Base-by-base conservation (phyloP, 768 basidiomycete genomes). In the Pholiota conissans region DNA sequence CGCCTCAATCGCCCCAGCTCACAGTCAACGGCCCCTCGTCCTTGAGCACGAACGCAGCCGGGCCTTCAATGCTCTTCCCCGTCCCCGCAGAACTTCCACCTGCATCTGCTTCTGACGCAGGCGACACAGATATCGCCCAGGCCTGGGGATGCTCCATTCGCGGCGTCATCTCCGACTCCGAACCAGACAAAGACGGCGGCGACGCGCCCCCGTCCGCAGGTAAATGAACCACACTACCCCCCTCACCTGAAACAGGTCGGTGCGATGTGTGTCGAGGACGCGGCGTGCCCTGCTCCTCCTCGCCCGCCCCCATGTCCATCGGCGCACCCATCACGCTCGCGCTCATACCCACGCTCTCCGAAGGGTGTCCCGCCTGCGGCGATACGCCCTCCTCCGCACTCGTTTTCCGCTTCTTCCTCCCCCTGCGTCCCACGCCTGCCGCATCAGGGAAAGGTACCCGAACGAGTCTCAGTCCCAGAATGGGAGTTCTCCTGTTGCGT, bases 381-480 rank as follows among this genome's bases (percentile, higher is more conserved):
- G 29, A 24, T 49, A 22, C 13, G 35, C n/a, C 37, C 27, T 45
- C 30, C 24, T 42, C 37, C 26, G 34, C 49, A 28, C 35, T 28
- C 20, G 49, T 18, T 32, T 54, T 68, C 16, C 24, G 52, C 49
- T 57, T 65, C 14, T 60, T 48, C n/a, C 68, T 53, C 9, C 68
- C 68, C 30, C 67, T 63, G 32, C 58, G 47, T 18, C 56, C 52
- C 3, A 34, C 35, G 18, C 32, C 14, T 7, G 35, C 56, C 18
- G 46, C 53, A 5, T 56, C 56, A 16, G 58, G 61, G 2, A 65
- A 1, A 1, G 59, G 58, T 4, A 68, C 59, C 1, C 62, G 63
- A 5, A 73, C 64, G 10, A 73, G 63, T 3, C 68, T 65, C 9
- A 70, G 62, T 8, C 66, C 67, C 4, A 70, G 63, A 7, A 68